A percentile compares a stretch with the other conserved stretches of the same genome.
phyloP scores from a whole-genome alignment of 768 basidiomycete species.

The Cubamyces sp. region DNA sequence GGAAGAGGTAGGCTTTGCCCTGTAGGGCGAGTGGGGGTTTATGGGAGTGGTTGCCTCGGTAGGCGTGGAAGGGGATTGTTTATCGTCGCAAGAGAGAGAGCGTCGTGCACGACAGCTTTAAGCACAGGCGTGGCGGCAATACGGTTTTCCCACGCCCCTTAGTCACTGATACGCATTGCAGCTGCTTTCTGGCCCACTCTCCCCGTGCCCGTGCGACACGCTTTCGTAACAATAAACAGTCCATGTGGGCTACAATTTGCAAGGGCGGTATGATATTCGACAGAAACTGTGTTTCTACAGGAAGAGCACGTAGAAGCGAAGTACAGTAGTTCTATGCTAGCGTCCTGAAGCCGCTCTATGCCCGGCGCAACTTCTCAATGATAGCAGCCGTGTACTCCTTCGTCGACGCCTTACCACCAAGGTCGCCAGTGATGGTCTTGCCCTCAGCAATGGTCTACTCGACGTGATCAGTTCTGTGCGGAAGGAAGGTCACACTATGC shows the following conservation, averaged over 20 bases:
- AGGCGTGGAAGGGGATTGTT: slow-evolving; percentile 56
- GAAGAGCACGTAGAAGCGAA: slow-evolving; percentile 16
- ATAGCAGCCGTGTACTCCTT: slow-evolving; percentile 89
- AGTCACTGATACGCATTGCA: slow-evolving; percentile 26
- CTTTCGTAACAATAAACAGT: slow-evolving; percentile 13
- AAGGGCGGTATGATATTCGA: slow-evolving; percentile 5
- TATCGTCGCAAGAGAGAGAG: slow-evolving; percentile 43
- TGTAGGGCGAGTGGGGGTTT: slow-evolving; percentile 83
- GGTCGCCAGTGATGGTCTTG: slow-evolving; percentile 91
- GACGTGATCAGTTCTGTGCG: slow-evolving; percentile 13
- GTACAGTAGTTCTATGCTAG: slow-evolving; percentile 24
- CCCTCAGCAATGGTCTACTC: slow-evolving; percentile 95
- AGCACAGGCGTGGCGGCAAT: slow-evolving; percentile 25
- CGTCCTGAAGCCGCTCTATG: slow-evolving; percentile 24
- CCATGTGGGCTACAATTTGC: neutral
- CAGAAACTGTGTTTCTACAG: slow-evolving; percentile 14
- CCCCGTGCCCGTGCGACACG: slow-evolving; percentile 1
- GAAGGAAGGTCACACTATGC: slow-evolving; percentile 35
- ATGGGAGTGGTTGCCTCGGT: slow-evolving; percentile 60
- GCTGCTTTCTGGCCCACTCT: slow-evolving; percentile 4
- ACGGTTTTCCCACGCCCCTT: slow-evolving; percentile 24
- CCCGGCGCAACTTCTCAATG: slow-evolving; percentile 63
- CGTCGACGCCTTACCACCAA: slow-evolving; percentile 92
- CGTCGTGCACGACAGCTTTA: slow-evolving; percentile 31
- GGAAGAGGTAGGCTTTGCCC: slow-evolving; percentile 72